Percentiles rank a stretch among this genome's conserved stretches.
Evolutionary conservation across 148 eudicot genomes (phyloP).

Genomic region (Nepenthes gracilis): DNA sequence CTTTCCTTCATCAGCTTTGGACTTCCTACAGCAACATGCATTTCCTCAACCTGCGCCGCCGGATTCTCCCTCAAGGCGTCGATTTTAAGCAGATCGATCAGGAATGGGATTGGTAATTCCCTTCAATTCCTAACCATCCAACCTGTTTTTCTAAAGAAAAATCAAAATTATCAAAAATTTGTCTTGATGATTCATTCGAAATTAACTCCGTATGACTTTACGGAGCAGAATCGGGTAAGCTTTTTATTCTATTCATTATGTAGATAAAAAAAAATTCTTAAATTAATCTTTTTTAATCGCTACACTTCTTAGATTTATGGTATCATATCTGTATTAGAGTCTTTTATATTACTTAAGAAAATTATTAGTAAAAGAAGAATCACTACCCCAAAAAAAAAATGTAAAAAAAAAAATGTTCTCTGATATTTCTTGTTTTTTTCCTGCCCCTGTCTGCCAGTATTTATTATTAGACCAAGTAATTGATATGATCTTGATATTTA

Average conservation of each 20-base stretch:
- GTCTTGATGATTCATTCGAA: not conserved
- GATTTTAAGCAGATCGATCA: constrained; percentile 74
- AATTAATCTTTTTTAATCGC: not conserved
- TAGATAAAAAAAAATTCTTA: not conserved
- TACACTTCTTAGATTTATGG: not conserved
- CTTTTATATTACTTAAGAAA: no score
- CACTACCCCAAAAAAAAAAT: no score
- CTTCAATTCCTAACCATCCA: not conserved
- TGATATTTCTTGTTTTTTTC: no score
- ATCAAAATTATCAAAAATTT: not conserved
- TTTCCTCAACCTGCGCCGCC: constrained; percentile 45
- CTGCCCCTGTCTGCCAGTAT: no score
- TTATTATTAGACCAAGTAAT: no score
- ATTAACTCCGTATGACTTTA: not conserved
- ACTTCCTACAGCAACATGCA: constrained; percentile 47
- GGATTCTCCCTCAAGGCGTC: constrained; percentile 39
- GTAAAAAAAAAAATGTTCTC: no score
- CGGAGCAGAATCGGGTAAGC: not conserved
- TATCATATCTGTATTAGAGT: no score
- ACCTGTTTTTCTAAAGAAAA: not conserved
- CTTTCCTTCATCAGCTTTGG: constrained; percentile 38
- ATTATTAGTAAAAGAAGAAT: no score
- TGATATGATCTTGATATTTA: not conserved
- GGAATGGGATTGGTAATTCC: constrained; percentile 74
- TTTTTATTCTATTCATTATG: not conserved